Evolutionary conservation across 1,284 basidiomycete species (phyloP).

Genomic region (Irpex lacteus): DNA sequence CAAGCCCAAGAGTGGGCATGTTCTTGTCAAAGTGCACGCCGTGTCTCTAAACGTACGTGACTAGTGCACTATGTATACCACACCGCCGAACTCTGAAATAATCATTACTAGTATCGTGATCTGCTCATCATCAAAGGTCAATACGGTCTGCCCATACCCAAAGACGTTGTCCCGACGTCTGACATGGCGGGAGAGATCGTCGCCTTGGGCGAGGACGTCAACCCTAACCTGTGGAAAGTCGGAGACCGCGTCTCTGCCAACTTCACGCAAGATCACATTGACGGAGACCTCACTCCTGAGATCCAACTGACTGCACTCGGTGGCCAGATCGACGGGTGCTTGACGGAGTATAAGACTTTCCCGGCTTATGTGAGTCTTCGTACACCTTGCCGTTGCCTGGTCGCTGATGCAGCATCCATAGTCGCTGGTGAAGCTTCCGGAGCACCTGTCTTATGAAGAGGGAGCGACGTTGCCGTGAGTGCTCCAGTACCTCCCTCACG

Average conservation of each 20-base stretch:
- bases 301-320: conserved; percentile 2
- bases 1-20: conserved; percentile 16
- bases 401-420: background rate
- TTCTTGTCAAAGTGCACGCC: conserved; percentile 29
- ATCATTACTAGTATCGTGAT: conserved; percentile 7
- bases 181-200: conserved; percentile 40
- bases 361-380: conserved; percentile 6
- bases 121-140: conserved; percentile 1
- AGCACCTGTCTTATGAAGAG: conserved; percentile 13
- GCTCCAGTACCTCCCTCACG: background rate
- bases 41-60: conserved; percentile 23
- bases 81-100: background rate
- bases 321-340: conserved; percentile 5
- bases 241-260: conserved; percentile 39
- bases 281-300: conserved; percentile 6
- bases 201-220: conserved; percentile 31
- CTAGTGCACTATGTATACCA: background rate
- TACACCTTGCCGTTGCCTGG: background rate
- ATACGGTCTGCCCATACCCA: conserved; percentile 8
- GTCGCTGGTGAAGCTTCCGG: conserved; percentile 10
- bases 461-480: conserved; percentile 12
- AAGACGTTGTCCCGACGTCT: conserved; percentile 30
- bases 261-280: conserved; percentile 17
- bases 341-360: conserved; percentile 11
- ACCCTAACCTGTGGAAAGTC: conserved; percentile 26